Evolutionary conservation across 306 rosid species (phyloP).

Genomic region (Ceratonia siliqua): DNA sequence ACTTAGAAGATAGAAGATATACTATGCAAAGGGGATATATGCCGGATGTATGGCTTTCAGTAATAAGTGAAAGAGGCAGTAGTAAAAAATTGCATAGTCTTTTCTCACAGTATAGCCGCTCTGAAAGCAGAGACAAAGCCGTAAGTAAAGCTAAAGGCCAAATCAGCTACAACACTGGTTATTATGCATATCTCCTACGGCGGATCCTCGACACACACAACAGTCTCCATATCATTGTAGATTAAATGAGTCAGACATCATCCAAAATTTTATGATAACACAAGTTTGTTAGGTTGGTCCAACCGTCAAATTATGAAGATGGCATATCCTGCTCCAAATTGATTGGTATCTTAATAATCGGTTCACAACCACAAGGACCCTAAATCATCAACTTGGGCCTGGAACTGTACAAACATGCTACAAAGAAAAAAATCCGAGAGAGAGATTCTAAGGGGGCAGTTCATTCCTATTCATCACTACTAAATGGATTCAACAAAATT

Average conservation of each 20-base stretch:
- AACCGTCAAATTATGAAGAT: slow-evolving; percentile 18
- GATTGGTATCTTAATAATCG: not conserved
- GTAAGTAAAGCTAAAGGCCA: not conserved
- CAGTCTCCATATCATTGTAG: not conserved
- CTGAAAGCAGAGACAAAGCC: not conserved
- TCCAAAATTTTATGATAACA: not conserved
- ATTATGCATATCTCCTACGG: not conserved
- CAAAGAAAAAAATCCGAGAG: not conserved
- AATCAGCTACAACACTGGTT: not conserved
- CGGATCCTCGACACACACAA: not conserved
- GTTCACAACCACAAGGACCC: not conserved
- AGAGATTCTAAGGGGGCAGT: not conserved
- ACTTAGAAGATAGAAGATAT: not conserved
- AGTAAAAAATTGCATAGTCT: not conserved
- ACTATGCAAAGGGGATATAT: not conserved
- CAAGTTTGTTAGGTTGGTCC: not conserved
- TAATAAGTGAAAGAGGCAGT: not conserved
- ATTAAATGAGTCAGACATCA: not conserved
- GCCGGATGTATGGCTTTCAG: not conserved
- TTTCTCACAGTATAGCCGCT: not conserved
- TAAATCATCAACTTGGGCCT: too few species aligned
- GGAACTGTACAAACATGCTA: slow-evolving; percentile 1
- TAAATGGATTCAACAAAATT: not conserved
- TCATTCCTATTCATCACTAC: not conserved
- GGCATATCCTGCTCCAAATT: not conserved